Evolutionary conservation across 805 yeast species (phyloP).

Genomic region (Kluyveromyces lactis): DNA sequence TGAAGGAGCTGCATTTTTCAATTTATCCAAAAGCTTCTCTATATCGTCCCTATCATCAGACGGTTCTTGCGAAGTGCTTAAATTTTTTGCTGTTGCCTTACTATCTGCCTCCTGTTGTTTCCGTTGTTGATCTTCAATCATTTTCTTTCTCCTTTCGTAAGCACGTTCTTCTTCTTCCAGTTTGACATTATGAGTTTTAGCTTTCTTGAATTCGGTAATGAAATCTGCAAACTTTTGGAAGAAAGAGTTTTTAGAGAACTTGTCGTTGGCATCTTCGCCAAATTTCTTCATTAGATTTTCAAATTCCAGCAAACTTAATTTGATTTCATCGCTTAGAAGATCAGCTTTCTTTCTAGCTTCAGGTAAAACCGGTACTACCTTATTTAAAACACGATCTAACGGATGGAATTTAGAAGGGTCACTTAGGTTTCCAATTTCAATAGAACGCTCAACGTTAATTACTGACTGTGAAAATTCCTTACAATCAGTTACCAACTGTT

Average conservation of each 20-base stretch:
- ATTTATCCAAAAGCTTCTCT: slow-evolving; percentile 79
- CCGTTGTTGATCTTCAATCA: slow-evolving; percentile 31
- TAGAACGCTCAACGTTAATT: slow-evolving; percentile 61
- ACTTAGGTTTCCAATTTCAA: slow-evolving; percentile 78
- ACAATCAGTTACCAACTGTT: slow-evolving; percentile 72
- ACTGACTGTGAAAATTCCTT: slow-evolving; percentile 50
- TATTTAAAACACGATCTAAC: slow-evolving; percentile 56
- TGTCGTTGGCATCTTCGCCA: slow-evolving; percentile 82
- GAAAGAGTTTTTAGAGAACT: slow-evolving; percentile 56
- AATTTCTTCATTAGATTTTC: slow-evolving; percentile 67
- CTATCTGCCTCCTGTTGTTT: slow-evolving; percentile 4
- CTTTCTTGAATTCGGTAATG: slow-evolving; percentile 69
- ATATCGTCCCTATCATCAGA: slow-evolving; percentile 44
- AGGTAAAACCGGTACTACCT: slow-evolving; percentile 58
- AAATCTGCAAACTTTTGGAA: slow-evolving; percentile 76
- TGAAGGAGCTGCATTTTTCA: slow-evolving; percentile 77
- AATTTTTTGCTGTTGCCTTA: slow-evolving; percentile 4
- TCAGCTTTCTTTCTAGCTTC: slow-evolving; percentile 67
- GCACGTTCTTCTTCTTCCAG: slow-evolving; percentile 75
- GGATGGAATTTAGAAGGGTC: slow-evolving; percentile 78
- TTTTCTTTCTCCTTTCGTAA: slow-evolving; percentile 66
- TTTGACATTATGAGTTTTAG: slow-evolving; percentile 67
- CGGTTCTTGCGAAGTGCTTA: slow-evolving; percentile 3
- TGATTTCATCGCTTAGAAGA: slow-evolving; percentile 54
- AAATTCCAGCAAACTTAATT: slow-evolving; percentile 55